A percentile compares a stretch with the other conserved stretches of the same genome.
These are phyloP conservation scores for Aureobasidium namibiae DNA, from an alignment of 2,329 filamentous ascomycete genomes.

Conservation along the genomic window DNA sequence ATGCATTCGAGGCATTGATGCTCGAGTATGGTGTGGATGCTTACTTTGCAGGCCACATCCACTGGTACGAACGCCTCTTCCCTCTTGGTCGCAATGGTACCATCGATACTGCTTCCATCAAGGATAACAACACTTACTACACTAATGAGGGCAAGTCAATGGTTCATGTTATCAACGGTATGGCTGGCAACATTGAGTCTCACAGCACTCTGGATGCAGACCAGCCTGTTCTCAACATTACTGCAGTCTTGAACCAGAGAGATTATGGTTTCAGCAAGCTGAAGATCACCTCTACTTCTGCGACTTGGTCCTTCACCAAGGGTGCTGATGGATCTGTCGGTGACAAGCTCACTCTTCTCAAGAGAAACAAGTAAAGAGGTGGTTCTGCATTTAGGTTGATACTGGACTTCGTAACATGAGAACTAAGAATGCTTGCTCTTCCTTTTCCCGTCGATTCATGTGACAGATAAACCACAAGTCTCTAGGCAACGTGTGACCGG, in stretches of 20 bases:
- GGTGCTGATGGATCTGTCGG: slow-evolving; percentile 33
- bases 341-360: slow-evolving; percentile 32
- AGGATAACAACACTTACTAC: slow-evolving; percentile 42
- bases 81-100: slow-evolving; percentile 32
- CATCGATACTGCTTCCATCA: slow-evolving; percentile 34
- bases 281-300: slow-evolving; percentile 31
- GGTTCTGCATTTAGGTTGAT: neutral
- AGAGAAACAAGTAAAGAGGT: slow-evolving; percentile 19
- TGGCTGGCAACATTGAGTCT: slow-evolving; percentile 46
- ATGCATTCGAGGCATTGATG: slow-evolving; percentile 39
- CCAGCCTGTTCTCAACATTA: slow-evolving; percentile 33
- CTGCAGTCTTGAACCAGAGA: slow-evolving; percentile 36
- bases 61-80: slow-evolving; percentile 40
- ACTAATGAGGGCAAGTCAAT: slow-evolving; percentile 42
- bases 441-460: too few relatives aligned
- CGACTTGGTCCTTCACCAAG: slow-evolving; percentile 40
- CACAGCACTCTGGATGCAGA: slow-evolving; percentile 34
- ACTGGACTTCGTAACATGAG: too few relatives aligned
- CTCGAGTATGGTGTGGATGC: slow-evolving; percentile 40
- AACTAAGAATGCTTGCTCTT: too few relatives aligned
- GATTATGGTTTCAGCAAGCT: slow-evolving; percentile 45
- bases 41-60: slow-evolving; percentile 38
- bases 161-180: slow-evolving; percentile 45
- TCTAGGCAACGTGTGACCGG: too few relatives aligned
- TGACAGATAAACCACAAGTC: too few relatives aligned